Conservation (phyloP, 768 basidiomycete genomes). For the Phlegmacium glaucopus region DNA sequence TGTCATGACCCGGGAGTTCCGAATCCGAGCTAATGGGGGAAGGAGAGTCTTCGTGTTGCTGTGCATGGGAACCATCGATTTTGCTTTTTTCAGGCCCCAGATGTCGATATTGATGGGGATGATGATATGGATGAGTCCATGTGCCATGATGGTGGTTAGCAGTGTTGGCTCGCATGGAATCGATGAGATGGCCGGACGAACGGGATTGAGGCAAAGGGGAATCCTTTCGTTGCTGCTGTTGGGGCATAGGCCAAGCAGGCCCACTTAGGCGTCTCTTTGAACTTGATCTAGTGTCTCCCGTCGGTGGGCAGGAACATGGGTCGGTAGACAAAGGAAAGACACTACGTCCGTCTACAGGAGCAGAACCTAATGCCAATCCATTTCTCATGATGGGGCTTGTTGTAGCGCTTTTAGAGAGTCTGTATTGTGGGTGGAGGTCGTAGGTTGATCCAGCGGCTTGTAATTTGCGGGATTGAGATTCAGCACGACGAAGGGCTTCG, state of each 20-base stretch:
- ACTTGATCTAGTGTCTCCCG: slow-evolving; percentile 11
- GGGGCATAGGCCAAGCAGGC: slow-evolving; percentile 48
- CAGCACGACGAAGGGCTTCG: slow-evolving; percentile 64
- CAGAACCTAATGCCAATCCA: slow-evolving; percentile 18
- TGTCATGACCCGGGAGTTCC: slow-evolving; percentile 34
- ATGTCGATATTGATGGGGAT: slow-evolving; percentile 33
- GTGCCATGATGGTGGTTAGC: slow-evolving; percentile 26
- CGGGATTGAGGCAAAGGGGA: slow-evolving; percentile 33
- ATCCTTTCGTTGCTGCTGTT: slow-evolving; percentile 24
- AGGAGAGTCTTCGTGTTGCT: slow-evolving; percentile 55
- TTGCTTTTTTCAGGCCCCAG: slow-evolving; percentile 19
- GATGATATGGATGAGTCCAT: slow-evolving; percentile 44
- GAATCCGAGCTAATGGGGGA: slow-evolving; percentile 73
- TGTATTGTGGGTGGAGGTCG: slow-evolving; percentile 15
- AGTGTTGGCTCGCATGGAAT: slow-evolving; percentile 25
- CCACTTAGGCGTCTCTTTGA: slow-evolving; percentile 49
- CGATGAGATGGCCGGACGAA: slow-evolving; percentile 41
- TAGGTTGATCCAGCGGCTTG: slow-evolving; percentile 16
- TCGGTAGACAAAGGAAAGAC: slow-evolving; percentile 39
- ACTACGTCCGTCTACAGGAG: slow-evolving; percentile 32
- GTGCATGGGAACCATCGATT: slow-evolving; percentile 6
- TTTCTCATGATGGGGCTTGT: slow-evolving; percentile 56
- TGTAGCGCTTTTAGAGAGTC: slow-evolving; percentile 61
- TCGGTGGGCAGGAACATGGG: slow-evolving; percentile 18
- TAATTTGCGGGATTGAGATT: slow-evolving; percentile 58